These are phyloP conservation scores for Boletus fagicola DNA, from an alignment of 768 basidiomycete species.

Conservation along the genomic window DNA sequence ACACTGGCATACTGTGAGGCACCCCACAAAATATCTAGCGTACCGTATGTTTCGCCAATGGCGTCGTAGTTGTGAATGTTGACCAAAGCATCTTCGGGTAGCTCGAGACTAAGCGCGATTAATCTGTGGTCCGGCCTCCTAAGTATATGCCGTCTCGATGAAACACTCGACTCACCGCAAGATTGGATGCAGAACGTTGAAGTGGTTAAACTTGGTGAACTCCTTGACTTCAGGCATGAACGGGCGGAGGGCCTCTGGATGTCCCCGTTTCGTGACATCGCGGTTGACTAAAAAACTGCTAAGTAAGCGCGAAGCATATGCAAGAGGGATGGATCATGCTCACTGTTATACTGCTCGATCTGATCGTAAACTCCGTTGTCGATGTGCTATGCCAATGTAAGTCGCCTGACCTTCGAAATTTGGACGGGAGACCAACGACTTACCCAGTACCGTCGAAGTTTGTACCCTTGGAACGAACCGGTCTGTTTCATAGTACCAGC, in stretches of 20 bases:
- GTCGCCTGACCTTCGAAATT: neutral
- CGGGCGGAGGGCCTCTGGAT: constrained; percentile 50
- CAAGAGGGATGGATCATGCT: constrained; percentile 12
- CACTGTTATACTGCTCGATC: constrained; percentile 63
- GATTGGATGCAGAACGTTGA: constrained; percentile 48
- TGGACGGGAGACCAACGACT: neutral
- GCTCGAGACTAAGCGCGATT: constrained; percentile 50
- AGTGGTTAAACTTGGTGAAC: constrained; percentile 51
- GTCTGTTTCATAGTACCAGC: constrained; percentile 41
- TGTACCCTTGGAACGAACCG: constrained; percentile 54
- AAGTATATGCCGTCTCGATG: neutral
- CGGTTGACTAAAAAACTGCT: constrained; percentile 43
- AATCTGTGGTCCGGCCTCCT: constrained; percentile 32
- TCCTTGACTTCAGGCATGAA: constrained; percentile 51
- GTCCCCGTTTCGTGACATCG: constrained; percentile 43
- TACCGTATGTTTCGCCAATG: constrained; percentile 44
- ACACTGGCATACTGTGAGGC: neutral
- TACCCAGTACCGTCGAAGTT: constrained; percentile 50
- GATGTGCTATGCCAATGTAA: constrained; percentile 56
- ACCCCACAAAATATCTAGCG: neutral
- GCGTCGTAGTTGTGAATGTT: constrained; percentile 46
- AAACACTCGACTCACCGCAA: constrained; percentile 34
- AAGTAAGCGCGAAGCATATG: neutral
- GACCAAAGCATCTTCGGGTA: constrained; percentile 52
- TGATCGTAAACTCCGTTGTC: constrained; percentile 63